Evolutionary conservation across 2,329 filamentous ascomycete species (phyloP), one percentile per base, ranked within the genome.

Genomic region (Colletotrichum falcatum): DNA sequence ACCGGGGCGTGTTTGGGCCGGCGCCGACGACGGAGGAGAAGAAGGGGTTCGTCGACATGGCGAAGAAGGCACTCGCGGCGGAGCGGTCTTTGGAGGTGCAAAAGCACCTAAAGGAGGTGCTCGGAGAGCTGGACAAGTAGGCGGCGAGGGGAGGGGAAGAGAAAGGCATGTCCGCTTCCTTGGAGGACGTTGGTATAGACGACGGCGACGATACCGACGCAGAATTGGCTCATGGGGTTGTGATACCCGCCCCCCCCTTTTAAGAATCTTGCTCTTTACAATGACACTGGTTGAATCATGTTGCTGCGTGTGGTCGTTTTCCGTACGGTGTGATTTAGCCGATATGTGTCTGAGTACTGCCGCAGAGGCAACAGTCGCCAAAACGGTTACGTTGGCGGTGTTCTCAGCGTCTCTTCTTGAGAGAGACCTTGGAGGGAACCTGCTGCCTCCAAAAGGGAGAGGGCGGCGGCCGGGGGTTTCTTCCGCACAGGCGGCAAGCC

Each of bases 21-120:
- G 39, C 44, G 18, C 58, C 58, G n/a, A 48, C 63, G 33, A 61
- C 61, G 11, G 68, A 78, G 0, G 72, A 76, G 20, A 73, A 73
- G 0, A 74, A 71, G 12, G 74, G 76, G 0, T 72, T 76, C 2
- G 56, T 74, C n/a, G 74, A 71, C 11, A 79, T 80, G 71, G 73
- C 84, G 4, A 74, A 74, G 42, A 75, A 73, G 28, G 81, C 84
- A n/a, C 65, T 80, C 16, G 75, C 74, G 7, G 79, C 75, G 9
- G 85, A 87, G 74, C 79, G 85, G 59, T 83, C 83, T 1, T 70
- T 82, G 35, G 84, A 85, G 60, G 82, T 87, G 20, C 83, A 84
- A 74, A 83, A 79, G 73, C 77, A 81, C 5, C 78, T 85, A 73
- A 82, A 78, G 67, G 77, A 78, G 53, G 78, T 81, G n/a, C 64